Evolutionary conservation across 352 stramenopile genomes (phyloP), one percentile per base, ranked within the genome.

Genomic region (Thalassiosira sp.): DNA sequence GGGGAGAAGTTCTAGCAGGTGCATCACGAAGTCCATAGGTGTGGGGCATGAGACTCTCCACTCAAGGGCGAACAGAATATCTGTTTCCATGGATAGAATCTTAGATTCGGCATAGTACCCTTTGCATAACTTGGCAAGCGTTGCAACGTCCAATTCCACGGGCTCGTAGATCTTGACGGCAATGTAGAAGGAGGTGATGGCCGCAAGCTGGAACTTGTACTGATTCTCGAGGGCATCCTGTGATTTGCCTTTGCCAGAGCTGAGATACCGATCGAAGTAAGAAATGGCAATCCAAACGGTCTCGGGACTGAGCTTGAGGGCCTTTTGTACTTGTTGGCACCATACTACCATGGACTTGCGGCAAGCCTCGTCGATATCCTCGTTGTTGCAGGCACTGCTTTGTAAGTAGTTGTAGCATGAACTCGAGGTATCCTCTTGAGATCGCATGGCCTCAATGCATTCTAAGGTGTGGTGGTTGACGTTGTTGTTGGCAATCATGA

Each of bases 41-140:
- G 86, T 87, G 10, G 86, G 79, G 35, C 65, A 61, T 45, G 87
- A 87, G 0, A 91, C 45, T n/a, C 79, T 43, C 83, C 83, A 91
- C 16, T 86, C 24, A n/a, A 90, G 45, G 8, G 81, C 61, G 27
- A 54, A 53, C n/a, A 91, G 54, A 35, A 91, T 74, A 13, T 64
- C 65, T 3, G 59, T 27, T 72, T 91, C 86, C 78, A 87, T 89
- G 2, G 25, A 51, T 25, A 83, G 51, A 59, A 91, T 81, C 11
- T 89, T 60, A 11, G 42, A 25, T 28, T 56, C 35, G 0, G 43
- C 65, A 53, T 86, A 86, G 10, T 62, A 58, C 18, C 75, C 75
- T 18, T 78, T 69, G 42, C 77, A 87, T 18, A 91, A 54, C n/a
- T 77, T 79, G 10, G 82, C 75, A 13, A 91, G 58, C 11, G 87